Evolutionary conservation across 1,139 yeast genomes (phyloP), one percentile per base, ranked within the genome.

Genomic region (Taphrina betulina): DNA sequence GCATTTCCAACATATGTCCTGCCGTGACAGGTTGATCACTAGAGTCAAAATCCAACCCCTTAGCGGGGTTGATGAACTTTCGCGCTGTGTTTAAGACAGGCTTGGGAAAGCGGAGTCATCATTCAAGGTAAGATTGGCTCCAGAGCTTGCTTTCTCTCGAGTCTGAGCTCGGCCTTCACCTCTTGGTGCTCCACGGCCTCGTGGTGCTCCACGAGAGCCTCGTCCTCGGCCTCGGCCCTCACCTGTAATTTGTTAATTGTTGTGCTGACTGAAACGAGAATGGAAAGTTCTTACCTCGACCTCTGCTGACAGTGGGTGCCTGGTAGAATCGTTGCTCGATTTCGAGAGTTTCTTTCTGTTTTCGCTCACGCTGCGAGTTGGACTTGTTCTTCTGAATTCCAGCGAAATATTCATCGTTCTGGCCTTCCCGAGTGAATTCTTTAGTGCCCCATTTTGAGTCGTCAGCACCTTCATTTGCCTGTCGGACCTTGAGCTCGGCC

Each of bases 311-410:
- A n/a, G 45, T 28, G 20, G 62, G 53, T 2, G 60, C 46, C 24
- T 37, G 57, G 60, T 81, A 78, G 66, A 81, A 81, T 60, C 74
- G 69, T 62, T 85, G 79, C 63, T 80, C 79, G 64, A 83, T 71
- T 64, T 82, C 87, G 67, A 83, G 73, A 66, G 76, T 73, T 66
- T 75, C 76, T 81, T 82, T 83, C 79, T 84, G 84, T 72, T 75
- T 77, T 64, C 79, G 74, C 77, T 81, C 82, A 36, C 45, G 38
- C 60, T 62, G 60, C 72, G 78, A 34, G 50, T 67, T 64, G 52
- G 64, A 58, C 69, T 70, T 71, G 68, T 72, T 62, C 74, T 79
- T 79, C 78, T 81, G 78, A 65, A 73, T 69, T 58, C 73, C 69
- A 58, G 79, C 69, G 67, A 73, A 79, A 58, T 71, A 72, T 65